phyloP scores from a whole-genome alignment of 371 early-diverging fungal genomes.

The Rhizopus arrhizus region DNA sequence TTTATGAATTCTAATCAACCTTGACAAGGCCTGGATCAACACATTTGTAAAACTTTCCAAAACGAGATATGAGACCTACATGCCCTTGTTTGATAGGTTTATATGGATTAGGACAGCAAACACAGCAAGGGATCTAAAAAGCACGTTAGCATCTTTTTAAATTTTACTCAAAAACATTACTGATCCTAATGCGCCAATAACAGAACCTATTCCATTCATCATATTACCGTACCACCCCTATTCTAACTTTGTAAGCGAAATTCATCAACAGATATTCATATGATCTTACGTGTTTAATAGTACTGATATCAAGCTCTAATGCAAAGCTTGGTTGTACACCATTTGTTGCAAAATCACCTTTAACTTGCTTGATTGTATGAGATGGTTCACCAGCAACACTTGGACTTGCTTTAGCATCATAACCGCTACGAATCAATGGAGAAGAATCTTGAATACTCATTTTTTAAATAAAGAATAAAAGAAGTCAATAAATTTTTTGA shows the following conservation, averaged over 20 bases:
- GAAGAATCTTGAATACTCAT: conserved; percentile 3
- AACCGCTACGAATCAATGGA: neutral
- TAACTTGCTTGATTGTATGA: conserved; percentile 1
- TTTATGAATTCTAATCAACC: conserved; percentile 35
- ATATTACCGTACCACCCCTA: conserved; percentile 54
- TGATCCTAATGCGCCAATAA: conserved; percentile 49
- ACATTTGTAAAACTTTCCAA: conserved; percentile 86
- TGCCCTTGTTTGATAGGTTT: conserved; percentile 68
- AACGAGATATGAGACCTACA: conserved; percentile 78
- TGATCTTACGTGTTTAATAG: conserved; percentile 35
- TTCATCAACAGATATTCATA: neutral
- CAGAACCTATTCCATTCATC: conserved; percentile 52
- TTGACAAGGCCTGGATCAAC: conserved; percentile 86
- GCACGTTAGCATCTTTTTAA: neutral
- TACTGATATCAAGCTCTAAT: conserved; percentile 34
- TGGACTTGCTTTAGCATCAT: neutral
- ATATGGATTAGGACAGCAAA: conserved; percentile 81
- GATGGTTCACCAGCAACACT: neutral
- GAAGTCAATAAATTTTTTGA: too few species aligned
- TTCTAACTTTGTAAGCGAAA: neutral
- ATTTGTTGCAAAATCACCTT: conserved; percentile 21
- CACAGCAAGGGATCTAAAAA: conserved; percentile 34
- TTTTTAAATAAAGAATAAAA: neutral
- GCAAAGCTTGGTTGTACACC: conserved; percentile 36
- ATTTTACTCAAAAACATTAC: conserved; percentile 23